Conservation (phyloP, 768 basidiomycete species). For the Agaricus subrufescens region DNA sequence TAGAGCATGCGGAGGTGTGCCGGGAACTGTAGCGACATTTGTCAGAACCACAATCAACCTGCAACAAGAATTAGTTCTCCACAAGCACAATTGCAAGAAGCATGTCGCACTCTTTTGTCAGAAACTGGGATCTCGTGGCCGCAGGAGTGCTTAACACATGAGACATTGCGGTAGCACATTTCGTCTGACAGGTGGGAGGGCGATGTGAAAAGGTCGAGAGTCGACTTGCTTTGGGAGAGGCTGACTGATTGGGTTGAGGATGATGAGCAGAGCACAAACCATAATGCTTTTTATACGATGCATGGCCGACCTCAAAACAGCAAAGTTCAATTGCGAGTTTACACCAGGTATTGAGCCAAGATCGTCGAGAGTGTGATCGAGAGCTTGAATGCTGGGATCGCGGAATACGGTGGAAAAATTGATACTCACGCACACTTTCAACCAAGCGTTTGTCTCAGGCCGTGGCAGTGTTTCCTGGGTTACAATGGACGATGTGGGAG, state of each 20-base stretch:
- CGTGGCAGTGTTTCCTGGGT: conserved; percentile 2
- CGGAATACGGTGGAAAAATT: conserved; percentile 3
- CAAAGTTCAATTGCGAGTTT: background rate
- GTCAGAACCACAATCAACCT: conserved; percentile 39
- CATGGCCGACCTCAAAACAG: background rate
- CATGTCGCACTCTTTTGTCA: conserved; percentile 17
- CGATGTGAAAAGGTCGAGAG: background rate
- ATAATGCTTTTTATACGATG: background rate
- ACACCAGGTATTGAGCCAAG: background rate
- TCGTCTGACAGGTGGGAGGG: background rate
- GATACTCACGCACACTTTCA: background rate
- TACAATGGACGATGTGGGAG: background rate
- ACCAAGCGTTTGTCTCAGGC: background rate
- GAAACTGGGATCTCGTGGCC: conserved; percentile 27
- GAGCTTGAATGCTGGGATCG: background rate
- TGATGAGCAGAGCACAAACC: background rate
- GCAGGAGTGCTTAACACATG: conserved; percentile 32
- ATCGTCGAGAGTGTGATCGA: background rate
- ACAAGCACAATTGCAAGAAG: conserved; percentile 12
- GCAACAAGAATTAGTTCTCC: background rate
- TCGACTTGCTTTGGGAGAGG: background rate
- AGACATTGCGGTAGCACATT: conserved; percentile 42
- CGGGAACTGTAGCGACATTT: conserved; percentile 38
- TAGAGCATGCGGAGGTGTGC: conserved; percentile 28
- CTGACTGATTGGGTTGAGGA: background rate